Conservation (phyloP, 2,329 filamentous ascomycete genomes). For the Stagonosporopsis vannaccii region DNA sequence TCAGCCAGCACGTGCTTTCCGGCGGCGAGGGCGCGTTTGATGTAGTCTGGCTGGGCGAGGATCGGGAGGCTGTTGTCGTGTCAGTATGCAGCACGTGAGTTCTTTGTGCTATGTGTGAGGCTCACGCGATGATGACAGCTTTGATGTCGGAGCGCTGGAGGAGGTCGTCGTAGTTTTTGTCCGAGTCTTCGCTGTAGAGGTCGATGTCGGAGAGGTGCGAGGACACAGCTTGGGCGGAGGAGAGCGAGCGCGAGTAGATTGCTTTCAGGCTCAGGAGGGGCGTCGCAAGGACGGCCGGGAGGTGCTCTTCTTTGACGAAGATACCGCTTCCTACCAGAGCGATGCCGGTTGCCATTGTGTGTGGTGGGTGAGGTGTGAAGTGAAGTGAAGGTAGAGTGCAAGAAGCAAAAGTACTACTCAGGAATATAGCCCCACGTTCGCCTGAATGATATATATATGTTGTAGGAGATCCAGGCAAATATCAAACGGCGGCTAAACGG, state of each 20-base stretch:
- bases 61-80: constrained; percentile 64
- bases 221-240: constrained; percentile 58
- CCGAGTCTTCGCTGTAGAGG: constrained; percentile 65
- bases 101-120: constrained; percentile 10
- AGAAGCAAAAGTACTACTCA: neutral
- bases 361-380: neutral
- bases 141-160: constrained; percentile 62
- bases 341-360: constrained; percentile 55
- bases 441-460: neutral
- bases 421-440: neutral
- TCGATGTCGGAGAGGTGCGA: constrained; percentile 55
- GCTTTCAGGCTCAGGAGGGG: constrained; percentile 65
- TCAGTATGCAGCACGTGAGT: constrained; percentile 5
- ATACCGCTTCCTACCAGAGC: constrained; percentile 71
- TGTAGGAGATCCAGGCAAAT: neutral
- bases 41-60: constrained; percentile 63
- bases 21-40: constrained; percentile 66
- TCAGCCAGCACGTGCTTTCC: constrained; percentile 75
- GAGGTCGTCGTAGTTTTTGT: constrained; percentile 59
- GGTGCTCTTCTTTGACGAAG: constrained; percentile 66
- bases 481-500: constrained; percentile 30
- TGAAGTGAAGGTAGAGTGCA: neutral
- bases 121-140: constrained; percentile 63
- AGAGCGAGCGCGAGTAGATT: constrained; percentile 69
- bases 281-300: constrained; percentile 67